These are phyloP conservation scores for Laburnicola sp. DNA, from an alignment of 2,329 filamentous ascomycete genomes.

Conservation along the genomic window DNA sequence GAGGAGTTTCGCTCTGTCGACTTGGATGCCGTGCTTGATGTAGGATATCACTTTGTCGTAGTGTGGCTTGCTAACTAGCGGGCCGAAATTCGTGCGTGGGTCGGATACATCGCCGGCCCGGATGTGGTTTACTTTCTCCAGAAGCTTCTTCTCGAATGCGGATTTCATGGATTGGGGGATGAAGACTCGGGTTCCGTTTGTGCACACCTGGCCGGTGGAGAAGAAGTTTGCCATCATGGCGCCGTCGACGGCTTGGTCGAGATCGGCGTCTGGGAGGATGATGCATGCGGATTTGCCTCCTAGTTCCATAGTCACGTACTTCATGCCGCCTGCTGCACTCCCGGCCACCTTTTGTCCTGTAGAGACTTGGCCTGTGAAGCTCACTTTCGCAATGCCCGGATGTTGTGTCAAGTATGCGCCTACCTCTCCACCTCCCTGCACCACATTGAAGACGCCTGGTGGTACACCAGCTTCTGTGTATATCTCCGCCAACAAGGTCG, in stretches of 20 bases:
- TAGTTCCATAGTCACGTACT: slow-evolving; percentile 90
- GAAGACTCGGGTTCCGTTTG: slow-evolving; percentile 88
- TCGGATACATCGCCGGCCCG: slow-evolving; percentile 75
- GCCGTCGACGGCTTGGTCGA: slow-evolving; percentile 80
- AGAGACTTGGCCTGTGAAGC: slow-evolving; percentile 84
- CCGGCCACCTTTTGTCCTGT: slow-evolving; percentile 82
- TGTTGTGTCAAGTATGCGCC: slow-evolving; percentile 76
- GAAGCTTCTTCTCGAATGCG: slow-evolving; percentile 68
- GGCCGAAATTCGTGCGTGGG: slow-evolving; percentile 76
- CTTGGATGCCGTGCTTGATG: slow-evolving; percentile 72
- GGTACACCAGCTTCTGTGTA: slow-evolving; percentile 79
- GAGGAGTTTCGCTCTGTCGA: slow-evolving; percentile 73
- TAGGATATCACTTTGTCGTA: slow-evolving; percentile 77
- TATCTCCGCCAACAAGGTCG: slow-evolving; percentile 71
- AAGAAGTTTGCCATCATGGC: slow-evolving; percentile 96
- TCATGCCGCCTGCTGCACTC: slow-evolving; percentile 76
- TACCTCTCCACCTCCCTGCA: slow-evolving; percentile 78
- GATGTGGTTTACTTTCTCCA: slow-evolving; percentile 70
- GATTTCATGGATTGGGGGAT: slow-evolving; percentile 67
- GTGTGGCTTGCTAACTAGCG: slow-evolving; percentile 74
- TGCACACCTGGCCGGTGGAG: slow-evolving; percentile 88
- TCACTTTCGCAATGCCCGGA: slow-evolving; percentile 76
- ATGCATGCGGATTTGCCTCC: slow-evolving; percentile 84
- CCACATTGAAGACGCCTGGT: slow-evolving; percentile 81
- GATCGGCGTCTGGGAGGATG: slow-evolving; percentile 76